Conservation (phyloP, 2,329 filamentous ascomycete genomes). For the Xylaria sp. region DNA sequence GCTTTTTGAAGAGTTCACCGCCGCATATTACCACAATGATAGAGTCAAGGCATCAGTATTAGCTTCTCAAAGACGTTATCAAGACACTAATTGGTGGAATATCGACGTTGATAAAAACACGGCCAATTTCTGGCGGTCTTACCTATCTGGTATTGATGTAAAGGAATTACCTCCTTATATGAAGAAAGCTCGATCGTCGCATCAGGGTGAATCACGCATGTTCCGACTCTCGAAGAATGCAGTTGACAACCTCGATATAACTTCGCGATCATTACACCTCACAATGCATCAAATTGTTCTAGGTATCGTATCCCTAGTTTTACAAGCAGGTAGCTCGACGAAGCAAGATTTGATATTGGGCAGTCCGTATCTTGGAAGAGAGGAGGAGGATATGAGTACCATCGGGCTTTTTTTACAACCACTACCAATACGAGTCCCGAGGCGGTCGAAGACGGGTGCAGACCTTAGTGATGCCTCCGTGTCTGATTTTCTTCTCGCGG, state of each 20-base stretch:
- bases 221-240: not conserved
- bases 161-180: too few species aligned
- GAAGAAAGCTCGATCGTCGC: not conserved
- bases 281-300: constrained; percentile 5
- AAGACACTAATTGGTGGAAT: too few species aligned
- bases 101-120: too few species aligned
- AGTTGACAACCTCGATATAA: not conserved
- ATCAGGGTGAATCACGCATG: not conserved
- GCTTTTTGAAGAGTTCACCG: not conserved
- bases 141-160: not conserved
- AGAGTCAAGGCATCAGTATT: not conserved
- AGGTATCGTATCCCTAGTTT: not conserved
- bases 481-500: not conserved
- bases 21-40: not conserved
- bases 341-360: not conserved
- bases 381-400: not conserved
- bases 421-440: constrained; percentile 1
- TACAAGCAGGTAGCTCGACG: too few species aligned
- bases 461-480: not conserved
- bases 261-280: not conserved
- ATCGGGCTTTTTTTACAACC: constrained; percentile 12
- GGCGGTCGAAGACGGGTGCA: too few species aligned
- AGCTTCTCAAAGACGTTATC: not conserved
- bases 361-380: not conserved
- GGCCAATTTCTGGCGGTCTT: not conserved